Percentiles rank a stretch among this genome's conserved stretches.
phyloP scores from a whole-genome alignment of 78 protist genomes.

The Thecamonas trahens region DNA sequence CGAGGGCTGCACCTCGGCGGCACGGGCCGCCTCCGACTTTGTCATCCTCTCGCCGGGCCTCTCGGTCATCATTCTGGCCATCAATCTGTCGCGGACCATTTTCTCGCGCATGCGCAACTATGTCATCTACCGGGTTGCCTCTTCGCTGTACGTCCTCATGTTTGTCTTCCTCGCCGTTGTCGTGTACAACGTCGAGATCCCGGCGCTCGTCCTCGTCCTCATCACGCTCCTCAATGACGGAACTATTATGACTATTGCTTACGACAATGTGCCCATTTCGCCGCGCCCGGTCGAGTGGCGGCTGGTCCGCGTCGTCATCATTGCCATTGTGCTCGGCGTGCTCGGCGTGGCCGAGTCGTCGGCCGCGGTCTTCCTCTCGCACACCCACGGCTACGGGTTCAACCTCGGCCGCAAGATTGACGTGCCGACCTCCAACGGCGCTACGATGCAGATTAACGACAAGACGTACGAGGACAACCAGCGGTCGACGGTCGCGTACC shows the following conservation, averaged over 20 bases:
- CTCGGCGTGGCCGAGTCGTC: too few relatives aligned
- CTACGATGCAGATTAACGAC: too few relatives aligned
- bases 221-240: constrained; percentile 74
- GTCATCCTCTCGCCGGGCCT: constrained; percentile 78
- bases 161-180: neutral
- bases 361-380: too few relatives aligned
- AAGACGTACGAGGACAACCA: neutral
- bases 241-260: constrained; percentile 65
- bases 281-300: too few relatives aligned
- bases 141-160: neutral
- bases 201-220: constrained; percentile 68
- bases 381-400: too few relatives aligned
- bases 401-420: too few relatives aligned
- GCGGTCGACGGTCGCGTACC: neutral
- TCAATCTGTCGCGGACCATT: constrained; percentile 55
- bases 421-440: too few relatives aligned
- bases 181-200: constrained; percentile 39
- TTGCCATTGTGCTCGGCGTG: too few relatives aligned
- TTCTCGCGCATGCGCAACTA: constrained; percentile 72
- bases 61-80: constrained; percentile 68
- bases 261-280: too few relatives aligned
- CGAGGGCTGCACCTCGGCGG: constrained; percentile 77
- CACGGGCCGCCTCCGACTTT: constrained; percentile 82
- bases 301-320: too few relatives aligned
- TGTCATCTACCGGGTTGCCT: too few relatives aligned